These are phyloP conservation scores for Fonsecaea monophora DNA, from an alignment of 2,329 filamentous ascomycete genomes.

Conservation along the genomic window DNA sequence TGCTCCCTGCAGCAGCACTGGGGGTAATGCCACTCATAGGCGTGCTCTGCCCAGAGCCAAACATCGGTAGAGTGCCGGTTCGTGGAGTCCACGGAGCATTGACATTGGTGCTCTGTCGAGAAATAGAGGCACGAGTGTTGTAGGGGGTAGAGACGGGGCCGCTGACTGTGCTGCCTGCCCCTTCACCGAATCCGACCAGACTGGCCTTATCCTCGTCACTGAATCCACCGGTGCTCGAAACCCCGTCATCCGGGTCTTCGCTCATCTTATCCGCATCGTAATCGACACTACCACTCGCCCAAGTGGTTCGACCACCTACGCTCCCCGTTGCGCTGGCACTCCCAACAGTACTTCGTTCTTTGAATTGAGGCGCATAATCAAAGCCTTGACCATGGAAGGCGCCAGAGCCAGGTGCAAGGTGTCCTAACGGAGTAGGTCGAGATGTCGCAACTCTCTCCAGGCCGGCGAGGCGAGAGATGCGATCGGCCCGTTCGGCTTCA, in stretches of 20 bases:
- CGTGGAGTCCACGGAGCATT: constrained; percentile 46
- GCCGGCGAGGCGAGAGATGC: constrained; percentile 92
- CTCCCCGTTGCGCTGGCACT: constrained; percentile 87
- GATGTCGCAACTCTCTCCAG: constrained; percentile 84
- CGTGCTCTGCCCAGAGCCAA: constrained; percentile 42
- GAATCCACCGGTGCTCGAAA: constrained; percentile 75
- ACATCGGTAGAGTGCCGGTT: constrained; percentile 27
- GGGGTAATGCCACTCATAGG: constrained; percentile 55
- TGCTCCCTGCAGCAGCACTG: constrained; percentile 52
- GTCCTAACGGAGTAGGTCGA: constrained; percentile 56
- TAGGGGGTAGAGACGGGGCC: constrained; percentile 72
- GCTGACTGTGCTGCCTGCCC: constrained; percentile 82
- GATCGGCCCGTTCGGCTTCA: constrained; percentile 90
- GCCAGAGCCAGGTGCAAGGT: constrained; percentile 47
- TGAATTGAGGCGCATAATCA: constrained; percentile 73
- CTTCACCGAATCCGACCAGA: constrained; percentile 90
- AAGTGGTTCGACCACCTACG: constrained; percentile 69
- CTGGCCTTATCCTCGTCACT: constrained; percentile 84
- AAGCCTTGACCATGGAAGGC: constrained; percentile 58
- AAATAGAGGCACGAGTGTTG: constrained; percentile 49
- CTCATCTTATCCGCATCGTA: constrained; percentile 63
- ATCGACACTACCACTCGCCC: constrained; percentile 69
- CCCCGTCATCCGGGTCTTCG: constrained; percentile 68
- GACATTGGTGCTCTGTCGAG: constrained; percentile 46
- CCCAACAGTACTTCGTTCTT: constrained; percentile 88